phyloP scores from a whole-genome alignment of 768 basidiomycete species.

The Xerocomellus amylosporus region DNA sequence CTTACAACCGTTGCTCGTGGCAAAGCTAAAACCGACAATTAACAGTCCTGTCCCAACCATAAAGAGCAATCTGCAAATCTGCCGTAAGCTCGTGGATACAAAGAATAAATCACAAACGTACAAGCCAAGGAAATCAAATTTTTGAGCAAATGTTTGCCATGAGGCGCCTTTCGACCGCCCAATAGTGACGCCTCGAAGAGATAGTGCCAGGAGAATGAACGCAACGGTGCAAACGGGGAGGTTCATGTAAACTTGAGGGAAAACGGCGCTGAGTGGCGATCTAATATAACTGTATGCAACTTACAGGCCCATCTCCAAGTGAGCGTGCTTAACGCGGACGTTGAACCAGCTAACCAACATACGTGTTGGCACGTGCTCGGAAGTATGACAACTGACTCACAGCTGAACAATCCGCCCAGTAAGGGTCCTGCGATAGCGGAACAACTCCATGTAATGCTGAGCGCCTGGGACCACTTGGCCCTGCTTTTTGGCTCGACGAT shows the following conservation, averaged over 20 bases:
- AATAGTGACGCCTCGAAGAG: conserved; percentile 58
- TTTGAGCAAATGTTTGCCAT: conserved; percentile 51
- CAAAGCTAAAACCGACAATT: conserved; percentile 78
- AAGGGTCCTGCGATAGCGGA: conserved; percentile 82
- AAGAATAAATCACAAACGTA: conserved; percentile 39
- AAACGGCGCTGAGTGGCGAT: conserved; percentile 15
- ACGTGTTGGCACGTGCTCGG: conserved; percentile 16
- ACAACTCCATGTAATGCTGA: conserved; percentile 83
- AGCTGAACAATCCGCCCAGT: conserved; percentile 79
- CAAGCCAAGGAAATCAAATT: conserved; percentile 79
- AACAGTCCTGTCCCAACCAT: conserved; percentile 72
- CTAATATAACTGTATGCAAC: conserved; percentile 30
- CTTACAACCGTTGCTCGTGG: conserved; percentile 67
- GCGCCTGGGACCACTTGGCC: conserved; percentile 82
- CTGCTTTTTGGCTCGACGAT: conserved; percentile 68
- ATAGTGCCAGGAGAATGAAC: conserved; percentile 51
- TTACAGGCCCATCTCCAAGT: conserved; percentile 87
- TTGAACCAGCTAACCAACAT: conserved; percentile 31
- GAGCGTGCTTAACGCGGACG: conserved; percentile 26
- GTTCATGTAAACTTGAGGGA: conserved; percentile 70
- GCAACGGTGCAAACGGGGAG: conserved; percentile 69
- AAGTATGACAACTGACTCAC: conserved; percentile 39
- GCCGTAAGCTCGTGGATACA: conserved; percentile 20
- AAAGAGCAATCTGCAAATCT: conserved; percentile 56
- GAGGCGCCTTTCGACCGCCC: conserved; percentile 47